Evolutionary conservation across 345 rosid genomes (phyloP).

Genomic region (Kandelia obovata): DNA sequence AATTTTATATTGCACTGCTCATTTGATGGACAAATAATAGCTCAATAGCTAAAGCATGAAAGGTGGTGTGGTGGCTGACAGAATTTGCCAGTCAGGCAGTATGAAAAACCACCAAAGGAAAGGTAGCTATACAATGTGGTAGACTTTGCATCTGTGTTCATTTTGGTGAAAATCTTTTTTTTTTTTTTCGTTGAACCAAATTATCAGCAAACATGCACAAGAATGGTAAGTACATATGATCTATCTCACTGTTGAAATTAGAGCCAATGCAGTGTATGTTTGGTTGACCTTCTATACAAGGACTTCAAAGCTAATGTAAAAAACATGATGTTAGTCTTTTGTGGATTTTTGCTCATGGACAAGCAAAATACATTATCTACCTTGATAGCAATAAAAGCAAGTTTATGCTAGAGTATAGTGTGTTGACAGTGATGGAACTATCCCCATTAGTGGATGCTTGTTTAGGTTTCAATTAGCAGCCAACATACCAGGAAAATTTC

Average conservation of each 20-base stretch:
- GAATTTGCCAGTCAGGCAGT: background rate
- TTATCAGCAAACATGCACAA: no score
- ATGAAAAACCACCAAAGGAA: background rate
- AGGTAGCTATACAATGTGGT: background rate
- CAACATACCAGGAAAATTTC: background rate
- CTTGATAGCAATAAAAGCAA: background rate
- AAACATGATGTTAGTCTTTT: no score
- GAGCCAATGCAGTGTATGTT: no score
- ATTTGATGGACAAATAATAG: background rate
- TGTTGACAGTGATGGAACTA: background rate
- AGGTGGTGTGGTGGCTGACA: background rate
- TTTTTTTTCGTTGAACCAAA: no score
- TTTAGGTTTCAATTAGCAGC: constrained; percentile 3
- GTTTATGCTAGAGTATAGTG: background rate
- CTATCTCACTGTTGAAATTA: no score
- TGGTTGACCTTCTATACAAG: no score
- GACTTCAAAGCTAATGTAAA: no score
- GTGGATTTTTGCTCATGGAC: no score
- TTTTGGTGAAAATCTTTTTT: no score
- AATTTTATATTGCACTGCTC: background rate
- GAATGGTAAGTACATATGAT: no score
- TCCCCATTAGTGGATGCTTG: background rate
- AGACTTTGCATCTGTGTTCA: background rate
- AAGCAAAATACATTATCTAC: no score
- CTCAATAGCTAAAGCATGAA: background rate